Conservation (phyloP, 192 early-diverging fungal species). For the Pecoramyces ruminantium region DNA sequence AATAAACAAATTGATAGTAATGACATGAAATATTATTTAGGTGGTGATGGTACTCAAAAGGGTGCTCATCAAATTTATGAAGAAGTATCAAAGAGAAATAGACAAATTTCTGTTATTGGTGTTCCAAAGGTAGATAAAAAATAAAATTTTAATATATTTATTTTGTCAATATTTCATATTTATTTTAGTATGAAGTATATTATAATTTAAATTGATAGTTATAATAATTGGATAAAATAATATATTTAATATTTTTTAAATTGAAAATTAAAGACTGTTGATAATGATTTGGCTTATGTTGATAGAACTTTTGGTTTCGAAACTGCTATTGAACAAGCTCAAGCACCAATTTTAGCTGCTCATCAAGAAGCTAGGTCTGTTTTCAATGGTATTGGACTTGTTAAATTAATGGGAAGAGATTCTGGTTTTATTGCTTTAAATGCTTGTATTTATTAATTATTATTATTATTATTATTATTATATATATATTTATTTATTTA, state of each 20-base stretch:
- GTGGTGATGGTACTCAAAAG: conserved; percentile 16
- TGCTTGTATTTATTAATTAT: background rate
- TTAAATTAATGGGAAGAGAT: conserved; percentile 19
- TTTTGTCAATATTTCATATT: too few species aligned
- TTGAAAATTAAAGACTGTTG: conserved; percentile 12
- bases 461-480: too few species aligned
- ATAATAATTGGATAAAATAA: too few species aligned
- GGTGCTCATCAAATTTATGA: conserved; percentile 9
- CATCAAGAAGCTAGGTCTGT: conserved; percentile 13
- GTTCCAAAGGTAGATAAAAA: conserved; percentile 7
- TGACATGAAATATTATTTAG: too few species aligned
- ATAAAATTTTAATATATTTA: background rate
- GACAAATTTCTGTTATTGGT: conserved; percentile 10
- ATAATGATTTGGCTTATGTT: conserved; percentile 12
- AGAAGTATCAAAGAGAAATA: conserved; percentile 3
- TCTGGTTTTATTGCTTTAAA: conserved; percentile 16
- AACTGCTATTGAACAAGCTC: conserved; percentile 13
- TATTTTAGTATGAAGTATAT: too few species aligned
- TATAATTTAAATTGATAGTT: too few species aligned
- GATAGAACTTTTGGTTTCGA: conserved; percentile 17
- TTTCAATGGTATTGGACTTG: conserved; percentile 11
- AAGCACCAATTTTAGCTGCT: conserved; percentile 9
- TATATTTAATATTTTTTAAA: too few species aligned
- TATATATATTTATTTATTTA: too few species aligned
- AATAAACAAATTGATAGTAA: too few species aligned